phyloP scores from a whole-genome alignment of 495 filamentous ascomycete genomes.

The Neurospora discreta region DNA sequence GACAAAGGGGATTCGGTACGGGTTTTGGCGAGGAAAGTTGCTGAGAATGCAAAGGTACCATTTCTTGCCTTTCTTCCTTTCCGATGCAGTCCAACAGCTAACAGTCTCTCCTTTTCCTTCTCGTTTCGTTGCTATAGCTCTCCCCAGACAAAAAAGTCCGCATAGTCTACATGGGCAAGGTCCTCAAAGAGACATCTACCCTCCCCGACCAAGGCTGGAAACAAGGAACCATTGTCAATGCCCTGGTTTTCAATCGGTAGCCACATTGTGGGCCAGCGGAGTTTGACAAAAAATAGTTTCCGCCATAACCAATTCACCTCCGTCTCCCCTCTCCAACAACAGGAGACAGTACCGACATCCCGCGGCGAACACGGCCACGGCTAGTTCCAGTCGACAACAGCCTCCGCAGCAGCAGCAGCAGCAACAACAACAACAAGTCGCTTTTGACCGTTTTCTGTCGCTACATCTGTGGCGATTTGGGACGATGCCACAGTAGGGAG shows the following conservation, averaged over 20 bases:
- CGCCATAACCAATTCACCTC: not conserved
- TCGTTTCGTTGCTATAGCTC: conserved; percentile 22
- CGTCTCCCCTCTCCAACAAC: not conserved
- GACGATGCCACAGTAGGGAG: not conserved
- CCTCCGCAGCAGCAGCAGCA: not conserved
- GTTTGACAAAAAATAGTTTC: not conserved
- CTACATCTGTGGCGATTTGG: not conserved
- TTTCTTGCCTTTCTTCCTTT: not conserved
- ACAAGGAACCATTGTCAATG: conserved; percentile 67
- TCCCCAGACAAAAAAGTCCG: conserved; percentile 44
- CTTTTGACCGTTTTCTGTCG: not conserved
- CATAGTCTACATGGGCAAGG: conserved; percentile 68
- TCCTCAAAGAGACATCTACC: conserved; percentile 56
- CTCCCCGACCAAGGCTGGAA: conserved; percentile 64
- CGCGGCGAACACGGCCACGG: not conserved
- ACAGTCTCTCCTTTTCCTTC: not conserved
- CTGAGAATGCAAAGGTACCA: conserved; percentile 54
- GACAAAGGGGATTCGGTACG: conserved; percentile 52
- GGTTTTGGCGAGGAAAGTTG: conserved; percentile 48
- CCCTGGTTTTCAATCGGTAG: conserved; percentile 53
- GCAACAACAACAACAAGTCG: not conserved
- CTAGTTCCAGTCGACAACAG: not conserved
- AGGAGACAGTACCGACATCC: not conserved
- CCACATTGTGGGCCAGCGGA: conserved; percentile 3
- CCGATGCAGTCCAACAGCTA: not conserved